These are phyloP conservation scores for Hypsizygus ulmarius DNA, from an alignment of 1,284 basidiomycete species.

Conservation along the genomic window DNA sequence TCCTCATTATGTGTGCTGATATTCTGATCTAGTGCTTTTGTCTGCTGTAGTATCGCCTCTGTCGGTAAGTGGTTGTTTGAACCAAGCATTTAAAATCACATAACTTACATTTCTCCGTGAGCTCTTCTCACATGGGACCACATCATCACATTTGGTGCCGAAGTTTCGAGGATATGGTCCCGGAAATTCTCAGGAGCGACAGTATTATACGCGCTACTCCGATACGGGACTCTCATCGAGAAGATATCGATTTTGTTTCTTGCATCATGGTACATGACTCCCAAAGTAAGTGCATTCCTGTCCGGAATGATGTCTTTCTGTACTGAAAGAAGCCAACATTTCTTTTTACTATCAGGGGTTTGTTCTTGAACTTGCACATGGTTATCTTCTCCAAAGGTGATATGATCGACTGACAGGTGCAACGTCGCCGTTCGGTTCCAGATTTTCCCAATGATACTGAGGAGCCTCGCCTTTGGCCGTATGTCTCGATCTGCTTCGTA, in stretches of 20 bases:
- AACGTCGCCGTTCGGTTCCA: slow-evolving; percentile 10
- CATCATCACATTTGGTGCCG: slow-evolving; percentile 12
- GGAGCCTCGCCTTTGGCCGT: slow-evolving; percentile 11
- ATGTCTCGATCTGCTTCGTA: background rate
- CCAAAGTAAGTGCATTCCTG: slow-evolving; percentile 2
- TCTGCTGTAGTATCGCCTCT: slow-evolving; percentile 13
- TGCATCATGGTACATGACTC: slow-evolving; percentile 15
- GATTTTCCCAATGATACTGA: slow-evolving; percentile 12
- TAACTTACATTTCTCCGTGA: background rate
- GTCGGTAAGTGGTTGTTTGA: slow-evolving; percentile 1
- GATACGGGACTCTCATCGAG: slow-evolving; percentile 28
- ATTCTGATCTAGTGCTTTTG: slow-evolving; percentile 7
- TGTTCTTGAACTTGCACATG: background rate
- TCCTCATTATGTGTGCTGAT: background rate
- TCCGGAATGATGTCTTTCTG: too few relatives aligned
- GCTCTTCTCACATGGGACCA: slow-evolving; percentile 15
- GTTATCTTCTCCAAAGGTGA: background rate
- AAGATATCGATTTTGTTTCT: slow-evolving; percentile 25
- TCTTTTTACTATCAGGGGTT: slow-evolving; percentile 3
- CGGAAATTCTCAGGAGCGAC: slow-evolving; percentile 26
- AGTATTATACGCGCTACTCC: slow-evolving; percentile 23
- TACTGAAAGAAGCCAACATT: background rate
- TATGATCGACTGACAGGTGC: background rate
- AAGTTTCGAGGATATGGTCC: slow-evolving; percentile 22
- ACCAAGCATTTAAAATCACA: background rate